Percentiles rank a stretch among this genome's conserved stretches.
phyloP scores from a whole-genome alignment of 2,329 filamentous ascomycete genomes.

The Boeremia exigua region DNA sequence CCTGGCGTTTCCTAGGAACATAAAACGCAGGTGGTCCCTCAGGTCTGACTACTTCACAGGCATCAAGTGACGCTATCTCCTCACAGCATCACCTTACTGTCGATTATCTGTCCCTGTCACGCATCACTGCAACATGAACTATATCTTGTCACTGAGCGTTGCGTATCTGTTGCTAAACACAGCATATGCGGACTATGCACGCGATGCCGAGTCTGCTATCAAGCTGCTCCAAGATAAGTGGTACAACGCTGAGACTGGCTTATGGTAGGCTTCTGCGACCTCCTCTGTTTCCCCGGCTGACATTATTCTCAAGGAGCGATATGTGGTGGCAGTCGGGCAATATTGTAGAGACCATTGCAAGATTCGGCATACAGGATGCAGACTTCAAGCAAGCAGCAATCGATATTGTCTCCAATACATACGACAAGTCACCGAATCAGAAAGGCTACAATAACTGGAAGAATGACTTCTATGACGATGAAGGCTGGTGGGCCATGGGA shows the following conservation, averaged over 20 bases:
- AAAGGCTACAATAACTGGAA: slow-evolving; percentile 48
- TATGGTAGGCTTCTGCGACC: slow-evolving; percentile 34
- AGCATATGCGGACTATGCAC: slow-evolving; percentile 32
- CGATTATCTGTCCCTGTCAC: not conserved
- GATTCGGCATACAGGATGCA: slow-evolving; percentile 37
- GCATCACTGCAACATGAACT: slow-evolving; percentile 20
- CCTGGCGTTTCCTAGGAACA: slow-evolving; percentile 20
- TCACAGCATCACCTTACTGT: not conserved
- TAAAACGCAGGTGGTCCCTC: slow-evolving; percentile 26
- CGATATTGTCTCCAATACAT: slow-evolving; percentile 43
- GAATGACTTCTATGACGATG: slow-evolving; percentile 65
- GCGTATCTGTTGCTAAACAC: not conserved
- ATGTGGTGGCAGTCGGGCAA: slow-evolving; percentile 50
- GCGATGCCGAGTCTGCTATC: slow-evolving; percentile 36
- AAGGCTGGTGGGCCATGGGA: slow-evolving; percentile 69
- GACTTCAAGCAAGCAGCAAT: slow-evolving; percentile 37
- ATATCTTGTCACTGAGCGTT: slow-evolving; percentile 15
- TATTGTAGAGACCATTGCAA: slow-evolving; percentile 43
- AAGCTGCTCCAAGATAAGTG: slow-evolving; percentile 40
- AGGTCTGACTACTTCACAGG: slow-evolving; percentile 3
- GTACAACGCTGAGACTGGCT: slow-evolving; percentile 41
- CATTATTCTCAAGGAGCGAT: slow-evolving; percentile 17
- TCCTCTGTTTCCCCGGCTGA: not conserved
- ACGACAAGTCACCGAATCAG: slow-evolving; percentile 38
- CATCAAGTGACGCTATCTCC: not conserved